phyloP scores from a whole-genome alignment of 2,329 filamentous ascomycete genomes.

The Fusarium sp. region DNA sequence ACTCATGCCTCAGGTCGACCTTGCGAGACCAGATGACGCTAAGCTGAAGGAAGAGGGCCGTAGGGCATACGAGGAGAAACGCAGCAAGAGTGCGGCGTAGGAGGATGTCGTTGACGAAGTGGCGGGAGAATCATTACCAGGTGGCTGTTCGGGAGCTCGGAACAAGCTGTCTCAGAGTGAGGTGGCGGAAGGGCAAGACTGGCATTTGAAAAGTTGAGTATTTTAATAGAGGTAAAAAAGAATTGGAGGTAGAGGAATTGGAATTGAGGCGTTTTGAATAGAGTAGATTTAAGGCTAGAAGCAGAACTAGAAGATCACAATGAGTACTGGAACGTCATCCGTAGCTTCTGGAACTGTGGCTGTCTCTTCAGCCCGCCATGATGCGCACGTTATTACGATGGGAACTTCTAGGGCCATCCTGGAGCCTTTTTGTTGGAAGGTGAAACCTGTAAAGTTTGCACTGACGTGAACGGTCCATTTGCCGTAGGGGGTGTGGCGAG shows the following conservation, averaged over 20 bases:
- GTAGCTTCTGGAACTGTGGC: not conserved
- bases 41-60: conserved; percentile 50
- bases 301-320: not conserved
- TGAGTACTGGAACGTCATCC: not conserved
- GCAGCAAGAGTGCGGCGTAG: not conserved
- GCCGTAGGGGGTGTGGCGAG: not conserved
- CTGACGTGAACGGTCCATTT: not conserved
- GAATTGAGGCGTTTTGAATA: not conserved
- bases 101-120: not conserved
- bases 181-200: not conserved
- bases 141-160: not conserved
- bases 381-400: not conserved
- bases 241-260: not conserved
- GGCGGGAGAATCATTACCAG: not conserved
- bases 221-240: not conserved
- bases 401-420: not conserved
- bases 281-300: not conserved
- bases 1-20: conserved; percentile 53
- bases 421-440: not conserved
- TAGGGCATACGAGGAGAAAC: conserved; percentile 30
- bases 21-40: conserved; percentile 50
- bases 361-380: not conserved
- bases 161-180: not conserved
- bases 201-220: not conserved
- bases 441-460: not conserved